Base-by-base conservation (phyloP, 495 filamentous ascomycete genomes). In the Trichodelitschia bisporula region DNA sequence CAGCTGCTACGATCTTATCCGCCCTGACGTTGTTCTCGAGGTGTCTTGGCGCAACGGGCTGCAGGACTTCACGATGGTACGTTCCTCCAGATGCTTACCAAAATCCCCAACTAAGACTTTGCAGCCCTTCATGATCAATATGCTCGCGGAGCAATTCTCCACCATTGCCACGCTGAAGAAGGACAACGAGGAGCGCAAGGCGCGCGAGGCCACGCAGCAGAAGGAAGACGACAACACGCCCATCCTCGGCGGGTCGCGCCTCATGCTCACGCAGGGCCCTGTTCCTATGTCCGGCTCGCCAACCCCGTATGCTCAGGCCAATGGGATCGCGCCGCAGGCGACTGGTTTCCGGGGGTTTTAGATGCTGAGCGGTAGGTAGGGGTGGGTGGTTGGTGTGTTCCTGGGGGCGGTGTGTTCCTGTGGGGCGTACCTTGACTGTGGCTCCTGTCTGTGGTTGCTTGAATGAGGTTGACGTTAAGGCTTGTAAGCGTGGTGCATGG, bases 201-300 rank as follows among this genome's bases (percentile, higher is more conserved):
- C 64, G 15, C 72, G 69, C 36, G 89, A 99, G 52, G 67, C 68
- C 34, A 71, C 74, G 26, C 72, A 90, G 42, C 68, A 82, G 59
- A 77, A 73, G 48, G 73, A 77, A 24, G 84, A 93, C 47, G 82
- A 90, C 45, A 78, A 72, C 51, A 76, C 79, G 2, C 89, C 89
- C 4, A 99, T 99, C 41, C 66, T 99, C 20, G 77, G 82, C 32
- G 77, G 74, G 30, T 74, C 69, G 34, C 67, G 86, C n/a, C 61
- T 99, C 29, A 92, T 95, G 83, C 70, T 99, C 42, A 99, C 89
- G n/a, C 80, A 89, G 45, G 86, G 89, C 4, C 73, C 79, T 26
- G 60, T 57, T 27, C 15, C 33, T 25, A 50, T 43, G 65, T 67
- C 29, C 60, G 71, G 6, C 63, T 70, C 36, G 12, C 46, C 48